Evolutionary conservation across 2,329 filamentous ascomycete genomes (phyloP).

Genomic region (Trichophyton benhamiae): DNA sequence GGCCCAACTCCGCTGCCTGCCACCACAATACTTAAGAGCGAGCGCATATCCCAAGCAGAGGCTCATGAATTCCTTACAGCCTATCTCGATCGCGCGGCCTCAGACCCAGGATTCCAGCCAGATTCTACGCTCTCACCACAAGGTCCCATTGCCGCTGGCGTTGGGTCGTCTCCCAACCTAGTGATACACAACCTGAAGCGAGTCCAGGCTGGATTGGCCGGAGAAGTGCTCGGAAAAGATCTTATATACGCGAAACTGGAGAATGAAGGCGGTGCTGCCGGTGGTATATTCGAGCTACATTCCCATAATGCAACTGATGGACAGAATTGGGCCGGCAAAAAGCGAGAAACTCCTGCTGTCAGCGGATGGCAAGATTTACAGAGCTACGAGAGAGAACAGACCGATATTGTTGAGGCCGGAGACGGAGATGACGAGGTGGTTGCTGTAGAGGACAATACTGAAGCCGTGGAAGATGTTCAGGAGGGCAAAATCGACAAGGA

Average conservation of each 20-base stretch:
- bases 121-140: constrained; percentile 34
- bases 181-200: constrained; percentile 36
- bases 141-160: constrained; percentile 32
- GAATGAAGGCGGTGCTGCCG: constrained; percentile 6
- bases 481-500: constrained; percentile 36
- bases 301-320: constrained; percentile 4
- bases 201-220: constrained; percentile 33
- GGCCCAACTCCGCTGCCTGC: constrained; percentile 28
- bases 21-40: constrained; percentile 26
- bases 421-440: constrained; percentile 17
- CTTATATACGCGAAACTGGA: constrained; percentile 25
- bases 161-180: constrained; percentile 30
- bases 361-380: constrained; percentile 18
- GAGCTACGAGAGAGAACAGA: constrained; percentile 28
- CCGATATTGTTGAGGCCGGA: constrained; percentile 16
- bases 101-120: constrained; percentile 33
- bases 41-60: constrained; percentile 26
- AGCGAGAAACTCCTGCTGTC: constrained; percentile 1
- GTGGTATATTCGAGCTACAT: constrained; percentile 6
- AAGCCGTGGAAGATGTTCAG: constrained; percentile 26
- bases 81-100: constrained; percentile 32
- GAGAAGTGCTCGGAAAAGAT: constrained; percentile 32
- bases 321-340: constrained; percentile 25
- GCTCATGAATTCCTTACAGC: constrained; percentile 33
- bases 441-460: constrained; percentile 28